These are phyloP conservation scores for Paradendryphiella salina DNA, from an alignment of 2,329 filamentous ascomycete species.

Conservation along the genomic window DNA sequence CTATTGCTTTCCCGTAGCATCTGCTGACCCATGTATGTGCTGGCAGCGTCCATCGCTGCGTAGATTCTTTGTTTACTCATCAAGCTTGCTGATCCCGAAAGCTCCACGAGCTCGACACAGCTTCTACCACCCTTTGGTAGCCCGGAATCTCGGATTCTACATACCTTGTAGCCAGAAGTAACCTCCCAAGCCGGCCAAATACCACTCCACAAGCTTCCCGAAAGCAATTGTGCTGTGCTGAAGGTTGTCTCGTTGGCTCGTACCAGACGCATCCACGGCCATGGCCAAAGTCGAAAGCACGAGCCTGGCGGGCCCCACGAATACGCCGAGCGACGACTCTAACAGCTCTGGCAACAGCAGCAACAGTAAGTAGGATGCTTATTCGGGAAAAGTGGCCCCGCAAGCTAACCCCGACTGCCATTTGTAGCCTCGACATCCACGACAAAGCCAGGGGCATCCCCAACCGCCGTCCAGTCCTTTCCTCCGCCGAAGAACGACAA, in stretches of 20 bases:
- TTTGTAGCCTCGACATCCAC: constrained; percentile 39
- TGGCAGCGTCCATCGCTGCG: constrained; percentile 26
- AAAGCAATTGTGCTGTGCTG: constrained; percentile 17
- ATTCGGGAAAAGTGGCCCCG: neutral
- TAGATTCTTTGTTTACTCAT: constrained; percentile 29
- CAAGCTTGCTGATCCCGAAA: constrained; percentile 21
- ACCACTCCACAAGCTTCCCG: constrained; percentile 2
- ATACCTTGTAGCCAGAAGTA: neutral
- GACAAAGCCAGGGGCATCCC: constrained; percentile 37
- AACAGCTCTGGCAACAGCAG: constrained; percentile 34
- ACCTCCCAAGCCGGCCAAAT: constrained; percentile 3
- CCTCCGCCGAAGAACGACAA: constrained; percentile 96
- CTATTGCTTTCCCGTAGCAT: constrained; percentile 4
- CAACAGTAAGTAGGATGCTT: constrained; percentile 35
- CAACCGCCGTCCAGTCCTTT: constrained; percentile 51
- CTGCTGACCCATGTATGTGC: constrained; percentile 31
- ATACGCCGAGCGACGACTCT: constrained; percentile 36
- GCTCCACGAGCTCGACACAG: constrained; percentile 18
- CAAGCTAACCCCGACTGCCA: constrained; percentile 24
- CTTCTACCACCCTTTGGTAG: constrained; percentile 9
- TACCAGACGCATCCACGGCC: constrained; percentile 20
- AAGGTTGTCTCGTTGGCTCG: constrained; percentile 15
- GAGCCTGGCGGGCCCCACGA: constrained; percentile 35
- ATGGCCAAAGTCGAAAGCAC: constrained; percentile 34
- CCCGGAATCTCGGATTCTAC: constrained; percentile 4